These are phyloP conservation scores for Cystobasidiopsis lactophilus DNA, from an alignment of 768 basidiomycete species.

Conservation along the genomic window DNA sequence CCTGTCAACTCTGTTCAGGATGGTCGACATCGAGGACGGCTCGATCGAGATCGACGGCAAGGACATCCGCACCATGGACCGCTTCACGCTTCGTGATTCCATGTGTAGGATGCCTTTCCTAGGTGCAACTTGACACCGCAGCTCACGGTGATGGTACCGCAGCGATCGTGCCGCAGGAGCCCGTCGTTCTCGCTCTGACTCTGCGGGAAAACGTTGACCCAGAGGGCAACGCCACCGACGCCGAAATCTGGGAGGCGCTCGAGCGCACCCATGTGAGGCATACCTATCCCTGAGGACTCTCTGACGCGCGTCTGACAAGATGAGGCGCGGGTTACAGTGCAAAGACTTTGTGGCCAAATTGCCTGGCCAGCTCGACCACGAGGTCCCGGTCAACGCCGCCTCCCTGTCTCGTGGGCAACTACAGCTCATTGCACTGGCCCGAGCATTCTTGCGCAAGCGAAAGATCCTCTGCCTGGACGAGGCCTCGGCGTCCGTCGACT, in stretches of 20 bases:
- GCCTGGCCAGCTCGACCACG: constrained; percentile 4
- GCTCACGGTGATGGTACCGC: too few relatives aligned
- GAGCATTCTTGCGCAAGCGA: constrained; percentile 7
- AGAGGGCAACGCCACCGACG: constrained; percentile 6
- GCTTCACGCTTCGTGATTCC: neutral
- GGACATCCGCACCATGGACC: neutral
- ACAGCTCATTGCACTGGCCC: constrained; percentile 12
- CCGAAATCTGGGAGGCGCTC: constrained; percentile 10
- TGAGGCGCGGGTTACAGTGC: too few relatives aligned
- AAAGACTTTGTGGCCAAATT: constrained; percentile 3
- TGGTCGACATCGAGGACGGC: constrained; percentile 1
- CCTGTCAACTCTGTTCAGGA: constrained; percentile 6
- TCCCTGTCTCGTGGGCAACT: constrained; percentile 4
- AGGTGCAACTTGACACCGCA: too few relatives aligned
- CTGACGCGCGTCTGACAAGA: too few relatives aligned
- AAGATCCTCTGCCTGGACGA: constrained; percentile 12
- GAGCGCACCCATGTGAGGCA: neutral
- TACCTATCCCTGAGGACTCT: neutral
- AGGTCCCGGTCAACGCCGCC: too few relatives aligned
- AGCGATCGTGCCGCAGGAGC: constrained; percentile 3
- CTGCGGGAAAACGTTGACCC: constrained; percentile 11
- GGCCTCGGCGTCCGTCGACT: constrained; percentile 8
- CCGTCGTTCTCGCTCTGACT: constrained; percentile 6
- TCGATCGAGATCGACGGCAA: constrained; percentile 5
- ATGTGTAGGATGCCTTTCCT: too few relatives aligned